These are phyloP conservation scores for Lachancea dasiensis DNA, from an alignment of 805 yeast species.

Conservation along the genomic window DNA sequence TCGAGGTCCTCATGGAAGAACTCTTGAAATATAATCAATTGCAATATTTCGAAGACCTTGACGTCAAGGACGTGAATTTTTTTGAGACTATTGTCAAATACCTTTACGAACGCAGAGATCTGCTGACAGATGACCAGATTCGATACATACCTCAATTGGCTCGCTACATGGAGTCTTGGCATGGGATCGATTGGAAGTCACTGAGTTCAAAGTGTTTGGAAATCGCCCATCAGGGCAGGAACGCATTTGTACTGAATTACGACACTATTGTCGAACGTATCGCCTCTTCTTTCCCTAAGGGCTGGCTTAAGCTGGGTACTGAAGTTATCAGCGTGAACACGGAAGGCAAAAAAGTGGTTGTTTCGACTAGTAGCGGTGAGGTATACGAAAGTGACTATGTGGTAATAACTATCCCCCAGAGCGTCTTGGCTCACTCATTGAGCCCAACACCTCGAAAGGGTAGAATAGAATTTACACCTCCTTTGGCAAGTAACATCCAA, in stretches of 20 bases:
- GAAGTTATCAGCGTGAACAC: slow-evolving; percentile 36
- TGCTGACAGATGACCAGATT: slow-evolving; percentile 48
- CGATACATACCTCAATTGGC: slow-evolving; percentile 45
- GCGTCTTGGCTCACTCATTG: slow-evolving; percentile 45
- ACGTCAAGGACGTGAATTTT: slow-evolving; percentile 46
- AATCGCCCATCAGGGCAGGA: slow-evolving; percentile 73
- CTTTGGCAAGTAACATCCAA: slow-evolving; percentile 41
- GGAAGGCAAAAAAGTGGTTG: slow-evolving; percentile 24
- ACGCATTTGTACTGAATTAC: slow-evolving; percentile 60
- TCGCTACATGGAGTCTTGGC: slow-evolving; percentile 69
- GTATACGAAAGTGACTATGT: slow-evolving; percentile 45
- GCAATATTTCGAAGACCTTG: slow-evolving; percentile 45
- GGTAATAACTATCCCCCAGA: slow-evolving; percentile 74
- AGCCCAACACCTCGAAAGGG: slow-evolving; percentile 29
- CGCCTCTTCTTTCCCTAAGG: slow-evolving; percentile 34
- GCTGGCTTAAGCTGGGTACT: slow-evolving; percentile 36
- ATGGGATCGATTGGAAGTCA: slow-evolving; percentile 62
- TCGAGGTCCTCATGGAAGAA: slow-evolving; percentile 48
- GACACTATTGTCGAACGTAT: slow-evolving; percentile 45
- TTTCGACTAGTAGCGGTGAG: slow-evolving; percentile 33
- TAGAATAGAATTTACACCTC: slow-evolving; percentile 50
- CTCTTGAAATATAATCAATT: slow-evolving; percentile 54
- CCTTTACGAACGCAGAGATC: slow-evolving; percentile 38
- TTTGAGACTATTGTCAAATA: slow-evolving; percentile 44
- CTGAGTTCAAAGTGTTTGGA: slow-evolving; percentile 64